Base-by-base conservation (phyloP, 495 filamentous ascomycete species). In the Annulohypoxylon bovei region DNA sequence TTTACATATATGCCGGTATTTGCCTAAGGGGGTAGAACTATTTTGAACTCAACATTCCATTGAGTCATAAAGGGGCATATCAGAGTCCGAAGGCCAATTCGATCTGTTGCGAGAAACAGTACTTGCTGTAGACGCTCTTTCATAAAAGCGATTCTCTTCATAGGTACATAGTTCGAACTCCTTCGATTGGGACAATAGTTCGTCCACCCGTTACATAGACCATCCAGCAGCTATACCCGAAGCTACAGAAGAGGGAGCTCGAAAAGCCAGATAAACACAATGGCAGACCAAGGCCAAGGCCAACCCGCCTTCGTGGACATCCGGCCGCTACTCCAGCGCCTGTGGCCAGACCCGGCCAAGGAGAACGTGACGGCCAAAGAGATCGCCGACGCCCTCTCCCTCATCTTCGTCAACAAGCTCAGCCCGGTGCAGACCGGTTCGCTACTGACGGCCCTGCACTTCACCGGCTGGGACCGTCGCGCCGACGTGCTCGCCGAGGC, bases 371-470 rank as follows among this genome's bases (percentile, higher is more conserved):
- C 88, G 18, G 90, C 94, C 18, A 84, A 89, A 35, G 91, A 97
- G 66, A 95, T 99, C 72, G 93, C 94, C 61, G 81, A 90, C 6
- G 94, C 95, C 14, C 90, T 99, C 70, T 89, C 92, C 2, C 84
- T 91, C 70, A 95, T 97, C 75, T 98, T 98, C 75, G 93, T 92
- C 25, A 88, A 97, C 79, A 85, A 87, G 42, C 82, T 98, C 1
- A 94, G 91, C 0, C 87, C 90, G 25, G 90, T 94, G 6, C 96
- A 98, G 70, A 91, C 90, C 3, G 91, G 90, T 5, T 90, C 93
- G 27, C 84, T 99, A 12, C 82, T 99, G 18, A 97, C 95, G 28
- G 89, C 92, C 22, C 82, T 99, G 22, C 93, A 97, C 76, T 96
- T 94, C 71, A 97, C 93, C 1, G 89, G 89, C 16, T 87, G 89